Evolutionary conservation across 176 grass and related monocot genomes (phyloP).

Genomic region (Bromus sterilis): DNA sequence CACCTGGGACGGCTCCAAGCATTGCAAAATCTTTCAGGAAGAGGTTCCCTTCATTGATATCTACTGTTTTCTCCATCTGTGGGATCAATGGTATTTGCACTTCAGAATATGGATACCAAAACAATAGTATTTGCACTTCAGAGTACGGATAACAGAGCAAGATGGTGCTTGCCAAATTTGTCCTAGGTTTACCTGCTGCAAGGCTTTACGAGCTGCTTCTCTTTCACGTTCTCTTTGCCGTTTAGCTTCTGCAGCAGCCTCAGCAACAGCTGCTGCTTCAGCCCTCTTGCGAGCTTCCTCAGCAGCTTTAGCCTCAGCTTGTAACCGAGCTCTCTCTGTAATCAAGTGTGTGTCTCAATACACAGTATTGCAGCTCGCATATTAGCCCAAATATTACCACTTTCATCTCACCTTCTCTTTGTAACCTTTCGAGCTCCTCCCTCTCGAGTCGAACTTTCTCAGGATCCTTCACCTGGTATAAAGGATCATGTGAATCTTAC

Average conservation of each 20-base stretch:
- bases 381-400: constrained; percentile 8
- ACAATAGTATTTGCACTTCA: constrained; percentile 2
- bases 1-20: constrained; percentile 55
- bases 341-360: constrained; percentile 9
- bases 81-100: constrained; percentile 5
- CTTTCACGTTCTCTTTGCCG: constrained; percentile 82
- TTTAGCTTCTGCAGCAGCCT: constrained; percentile 75
- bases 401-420: constrained; percentile 70
- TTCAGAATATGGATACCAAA: constrained; percentile 9
- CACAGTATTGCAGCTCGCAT: neutral
- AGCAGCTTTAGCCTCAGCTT: constrained; percentile 92
- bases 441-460: constrained; percentile 73
- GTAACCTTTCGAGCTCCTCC: constrained; percentile 86
- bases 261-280: constrained; percentile 62
- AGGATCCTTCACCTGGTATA: constrained; percentile 75
- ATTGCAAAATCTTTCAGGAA: constrained; percentile 94
- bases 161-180: neutral
- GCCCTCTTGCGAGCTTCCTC: constrained; percentile 71
- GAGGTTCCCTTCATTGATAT: constrained; percentile 80
- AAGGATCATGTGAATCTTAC: constrained; percentile 13
- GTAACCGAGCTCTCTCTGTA: constrained; percentile 80
- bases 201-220: constrained; percentile 93
- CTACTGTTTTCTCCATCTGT: constrained; percentile 98
- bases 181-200: constrained; percentile 61
- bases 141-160: constrained; percentile 5